Evolutionary conservation across 441 rosid species (phyloP).

Genomic region (Erodium moschatum): DNA sequence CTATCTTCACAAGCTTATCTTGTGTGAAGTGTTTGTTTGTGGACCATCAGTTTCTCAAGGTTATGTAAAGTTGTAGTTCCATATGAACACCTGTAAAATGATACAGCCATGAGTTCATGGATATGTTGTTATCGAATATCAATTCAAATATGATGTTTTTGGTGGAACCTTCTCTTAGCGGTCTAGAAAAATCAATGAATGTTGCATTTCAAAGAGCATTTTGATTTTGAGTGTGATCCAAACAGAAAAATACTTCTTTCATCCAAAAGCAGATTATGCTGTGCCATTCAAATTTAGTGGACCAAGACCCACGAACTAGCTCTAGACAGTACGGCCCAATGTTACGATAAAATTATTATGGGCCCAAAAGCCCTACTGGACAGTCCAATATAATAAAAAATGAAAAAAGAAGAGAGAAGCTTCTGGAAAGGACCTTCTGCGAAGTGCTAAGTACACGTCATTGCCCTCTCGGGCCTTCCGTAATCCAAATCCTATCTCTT

Average conservation of each 20-base stretch:
- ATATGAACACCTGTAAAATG: not conserved
- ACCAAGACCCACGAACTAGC: too few relatives aligned
- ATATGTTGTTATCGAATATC: too few relatives aligned
- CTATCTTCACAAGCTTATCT: not conserved
- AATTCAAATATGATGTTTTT: too few relatives aligned
- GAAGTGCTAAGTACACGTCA: constrained; percentile 9
- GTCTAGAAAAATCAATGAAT: too few relatives aligned
- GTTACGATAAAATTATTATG: not conserved
- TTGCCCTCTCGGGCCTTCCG: constrained; percentile 35
- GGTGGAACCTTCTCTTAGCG: too few relatives aligned
- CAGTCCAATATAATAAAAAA: not conserved
- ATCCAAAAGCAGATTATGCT: too few relatives aligned
- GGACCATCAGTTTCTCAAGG: not conserved
- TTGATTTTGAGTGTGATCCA: too few relatives aligned
- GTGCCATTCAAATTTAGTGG: too few relatives aligned
- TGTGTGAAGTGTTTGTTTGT: not conserved
- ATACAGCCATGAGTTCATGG: not conserved
- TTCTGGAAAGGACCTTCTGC: constrained; percentile 31
- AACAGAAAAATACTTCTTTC: too few relatives aligned
- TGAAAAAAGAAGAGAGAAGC: constrained; percentile 23
- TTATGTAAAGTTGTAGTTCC: not conserved
- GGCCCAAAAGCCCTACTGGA: not conserved
- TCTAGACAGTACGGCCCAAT: not conserved
- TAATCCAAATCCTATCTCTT: constrained; percentile 6
- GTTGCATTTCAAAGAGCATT: too few relatives aligned